Evolutionary conservation across 2,329 filamentous ascomycete genomes (phyloP), one percentile per base, ranked within the genome.

Genomic region (Zasmidium angulare): DNA sequence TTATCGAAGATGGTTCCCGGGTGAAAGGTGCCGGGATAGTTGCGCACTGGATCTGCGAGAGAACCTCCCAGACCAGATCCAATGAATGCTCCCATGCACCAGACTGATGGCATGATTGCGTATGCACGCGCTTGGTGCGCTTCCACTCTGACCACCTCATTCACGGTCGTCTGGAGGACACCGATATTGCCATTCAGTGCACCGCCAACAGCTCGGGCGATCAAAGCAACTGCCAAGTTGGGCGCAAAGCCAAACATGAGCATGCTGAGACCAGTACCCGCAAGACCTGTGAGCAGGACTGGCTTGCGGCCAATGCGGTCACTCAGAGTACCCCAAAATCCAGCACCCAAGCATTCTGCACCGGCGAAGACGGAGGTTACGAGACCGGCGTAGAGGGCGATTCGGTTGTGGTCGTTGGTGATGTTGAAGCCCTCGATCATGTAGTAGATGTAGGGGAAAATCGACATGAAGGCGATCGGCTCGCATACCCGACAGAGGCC

Each of bases 401-500:
- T 96, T 72, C 89, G 86, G 69, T 84, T 87, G 63, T 89, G 81
- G 72, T 92, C 86, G 50, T 90, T 82, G 63, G 92, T 90, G 72
- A 96, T 88, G 70, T 90, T 82, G 77, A 98, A 98, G 62, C 92
- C 91, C 70, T 92, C 83, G 68, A 98, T 89, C 95, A 99, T 98
- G 80, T 90, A 93, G 80, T 96, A 98, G 68, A 96, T 92, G 76
- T 98, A 99, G 1, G 95, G 95, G 74, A 99, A 98, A 68, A 98
- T 97, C 55, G 93, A 97, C 91, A 97, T 98, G 82, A 99, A 98
- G 4, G 95, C 95, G 75, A 99, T 98, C 54, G 95, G 95, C 75
- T 99, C 95, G 81, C 92, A 97, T 80, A 99, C 93, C 72, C 95
- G 89, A 78, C 93, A 96, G 71, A 96, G 59, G 21, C 69, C 69